Evolutionary conservation across 495 filamentous ascomycete species (phyloP).

Genomic region (Bacidia rubella): DNA sequence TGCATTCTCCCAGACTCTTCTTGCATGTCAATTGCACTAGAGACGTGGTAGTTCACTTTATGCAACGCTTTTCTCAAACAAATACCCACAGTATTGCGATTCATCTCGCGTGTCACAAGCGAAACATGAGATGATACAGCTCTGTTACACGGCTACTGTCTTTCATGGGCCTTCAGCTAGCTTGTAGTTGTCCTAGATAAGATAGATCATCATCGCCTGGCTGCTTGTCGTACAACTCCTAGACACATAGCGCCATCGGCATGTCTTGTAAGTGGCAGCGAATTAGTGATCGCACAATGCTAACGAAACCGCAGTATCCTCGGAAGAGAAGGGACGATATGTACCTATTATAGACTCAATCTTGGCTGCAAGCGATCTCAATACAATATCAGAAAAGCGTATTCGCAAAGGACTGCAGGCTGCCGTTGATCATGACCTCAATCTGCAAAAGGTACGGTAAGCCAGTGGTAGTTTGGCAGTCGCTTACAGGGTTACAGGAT

Average conservation of each 20-base stretch:
- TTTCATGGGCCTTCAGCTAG: no score
- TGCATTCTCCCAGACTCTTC: neutral
- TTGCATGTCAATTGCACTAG: neutral
- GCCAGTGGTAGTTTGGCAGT: constrained; percentile 10
- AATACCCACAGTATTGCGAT: no score
- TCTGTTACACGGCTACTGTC: no score
- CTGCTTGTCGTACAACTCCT: no score
- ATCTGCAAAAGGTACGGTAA: constrained; percentile 59
- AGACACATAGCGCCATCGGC: no score
- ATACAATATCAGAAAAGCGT: constrained; percentile 83
- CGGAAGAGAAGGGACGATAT: constrained; percentile 54
- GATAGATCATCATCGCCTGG: no score
- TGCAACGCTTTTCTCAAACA: no score
- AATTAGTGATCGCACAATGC: neutral
- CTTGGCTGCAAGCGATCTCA: constrained; percentile 64
- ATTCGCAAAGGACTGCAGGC: constrained; percentile 77
- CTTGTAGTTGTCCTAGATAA: no score
- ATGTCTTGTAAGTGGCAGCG: neutral
- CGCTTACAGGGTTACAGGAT: constrained; percentile 35
- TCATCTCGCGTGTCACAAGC: no score
- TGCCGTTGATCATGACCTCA: constrained; percentile 66
- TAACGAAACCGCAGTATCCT: constrained; percentile 38
- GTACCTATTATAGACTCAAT: constrained; percentile 85
- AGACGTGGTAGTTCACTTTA: no score
- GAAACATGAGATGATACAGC: no score